These are phyloP conservation scores for Xylariaceae sp. DNA, from an alignment of 2,329 filamentous ascomycete genomes.

Conservation along the genomic window DNA sequence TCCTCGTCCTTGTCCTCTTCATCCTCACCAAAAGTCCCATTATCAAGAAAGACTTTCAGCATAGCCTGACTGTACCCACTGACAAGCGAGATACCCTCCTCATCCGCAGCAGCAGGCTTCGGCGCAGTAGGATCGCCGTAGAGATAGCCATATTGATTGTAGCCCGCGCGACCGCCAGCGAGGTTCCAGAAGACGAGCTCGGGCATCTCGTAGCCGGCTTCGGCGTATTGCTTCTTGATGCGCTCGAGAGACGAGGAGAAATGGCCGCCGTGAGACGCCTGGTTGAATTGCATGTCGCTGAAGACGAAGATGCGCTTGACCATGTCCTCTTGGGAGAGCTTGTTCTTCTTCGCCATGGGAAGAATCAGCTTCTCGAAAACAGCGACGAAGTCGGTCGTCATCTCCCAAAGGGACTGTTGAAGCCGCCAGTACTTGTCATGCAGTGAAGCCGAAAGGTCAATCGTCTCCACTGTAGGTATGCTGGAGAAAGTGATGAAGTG, in stretches of 20 bases:
- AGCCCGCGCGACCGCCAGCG: conserved; percentile 36
- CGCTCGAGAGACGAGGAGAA: conserved; percentile 48
- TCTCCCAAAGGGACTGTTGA: conserved; percentile 32
- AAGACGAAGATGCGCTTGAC: conserved; percentile 59
- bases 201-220: conserved; percentile 54
- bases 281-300: conserved; percentile 58
- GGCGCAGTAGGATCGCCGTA: conserved; percentile 33
- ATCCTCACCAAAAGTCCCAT: conserved; percentile 41
- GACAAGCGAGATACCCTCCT: conserved; percentile 46
- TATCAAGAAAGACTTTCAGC: conserved; percentile 55
- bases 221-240: conserved; percentile 42
- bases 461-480: conserved; percentile 36
- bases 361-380: conserved; percentile 54
- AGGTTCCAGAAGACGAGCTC: conserved; percentile 60
- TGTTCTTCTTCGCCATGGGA: conserved; percentile 47
- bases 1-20: conserved; percentile 35
- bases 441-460: conserved; percentile 38
- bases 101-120: conserved; percentile 46
- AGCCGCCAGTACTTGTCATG: conserved; percentile 39
- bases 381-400: conserved; percentile 49
- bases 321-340: conserved; percentile 53
- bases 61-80: conserved; percentile 55
- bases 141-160: conserved; percentile 2
- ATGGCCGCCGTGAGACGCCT: conserved; percentile 20
- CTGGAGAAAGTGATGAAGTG: conserved; percentile 52